Evolutionary conservation across 768 basidiomycete species (phyloP).

Genomic region (Psilocybe sp.): DNA sequence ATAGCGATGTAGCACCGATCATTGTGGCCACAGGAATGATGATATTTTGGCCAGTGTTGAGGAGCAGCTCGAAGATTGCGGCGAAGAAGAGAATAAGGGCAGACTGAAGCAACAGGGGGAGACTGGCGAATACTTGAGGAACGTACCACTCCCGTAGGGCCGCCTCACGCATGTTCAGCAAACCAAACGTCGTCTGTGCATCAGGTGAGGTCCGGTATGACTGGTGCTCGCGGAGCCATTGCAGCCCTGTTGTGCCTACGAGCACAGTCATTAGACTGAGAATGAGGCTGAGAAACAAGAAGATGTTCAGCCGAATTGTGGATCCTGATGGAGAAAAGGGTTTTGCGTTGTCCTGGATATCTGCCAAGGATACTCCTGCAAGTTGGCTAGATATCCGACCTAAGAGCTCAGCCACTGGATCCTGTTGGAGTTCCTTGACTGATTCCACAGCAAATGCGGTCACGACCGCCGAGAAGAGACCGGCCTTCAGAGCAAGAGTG

Average conservation of each 20-base stretch:
- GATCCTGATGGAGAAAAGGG: conserved; percentile 4
- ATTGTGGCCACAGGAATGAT: no score
- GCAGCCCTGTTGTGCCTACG: conserved; percentile 10
- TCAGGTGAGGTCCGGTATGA: conserved; percentile 6
- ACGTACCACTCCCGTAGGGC: conserved; percentile 26
- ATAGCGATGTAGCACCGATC: no score
- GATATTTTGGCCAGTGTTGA: no score
- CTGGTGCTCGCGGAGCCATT: conserved; percentile 15
- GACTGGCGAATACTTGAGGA: conserved; percentile 18
- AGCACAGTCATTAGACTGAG: conserved; percentile 12
- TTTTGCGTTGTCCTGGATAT: not conserved
- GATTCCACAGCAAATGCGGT: conserved; percentile 19
- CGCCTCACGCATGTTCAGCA: conserved; percentile 24
- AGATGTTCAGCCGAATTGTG: conserved; percentile 10
- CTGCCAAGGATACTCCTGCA: not conserved
- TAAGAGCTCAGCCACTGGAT: conserved; percentile 12
- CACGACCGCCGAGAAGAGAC: conserved; percentile 22
- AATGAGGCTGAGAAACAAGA: conserved; percentile 12
- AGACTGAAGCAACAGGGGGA: conserved; percentile 25
- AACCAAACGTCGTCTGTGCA: conserved; percentile 8
- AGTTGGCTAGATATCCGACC: conserved; percentile 4
- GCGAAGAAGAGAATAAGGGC: conserved; percentile 27
- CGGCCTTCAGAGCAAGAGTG: conserved; percentile 12
- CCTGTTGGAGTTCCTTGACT: conserved; percentile 14
- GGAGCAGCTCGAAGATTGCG: conserved; percentile 3